Evolutionary conservation across 805 yeast genomes (phyloP), one percentile per base, ranked within the genome.

Genomic region (Geotrichum ghanense): DNA sequence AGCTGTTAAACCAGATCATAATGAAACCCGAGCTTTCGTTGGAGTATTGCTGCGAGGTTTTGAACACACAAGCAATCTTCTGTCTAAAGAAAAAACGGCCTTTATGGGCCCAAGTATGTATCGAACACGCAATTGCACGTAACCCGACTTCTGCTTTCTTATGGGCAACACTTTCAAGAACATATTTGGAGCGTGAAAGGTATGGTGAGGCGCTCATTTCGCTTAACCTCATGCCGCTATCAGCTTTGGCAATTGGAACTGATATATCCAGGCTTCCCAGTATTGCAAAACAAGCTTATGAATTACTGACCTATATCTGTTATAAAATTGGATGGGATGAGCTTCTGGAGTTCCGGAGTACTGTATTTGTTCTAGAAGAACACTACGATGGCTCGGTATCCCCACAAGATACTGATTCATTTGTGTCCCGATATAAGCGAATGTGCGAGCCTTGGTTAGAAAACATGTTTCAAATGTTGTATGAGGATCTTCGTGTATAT

Each of bases 271-370:
- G 65, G 16, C 52, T 56, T 35, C 26, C 43, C 16, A 42, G 26
- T 17, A 41, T 48, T 1, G 37, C 37, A 31, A 9, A n/a, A 7
- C 19, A 65, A 45, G 85, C 84, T 1, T 90, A 85, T 60, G 81
- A 79, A 37, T 63, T 88, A 48, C 63, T 90, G 48, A 78, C 94
- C 3, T 68, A 76, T 6, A 73, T 92, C 52, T 77, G 79, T 2
- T 73, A 80, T 19, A 65, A 71, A 21, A 67, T 80, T 37, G 96
- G 96, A 3, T 90, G 98, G 98, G 86, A 84, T 53, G 75, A 73
- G 34, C 62, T 87, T 31, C 70, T 89, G 53, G 67, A 70, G 48
- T 57, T 80, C 34, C 76, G 95, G 48, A 76, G 88, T 1, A 66
- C 70, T 16, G 79, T 83, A 0, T 90, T 90, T 64, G 78, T 86